These are phyloP conservation scores for Zygosaccharomyces bisporus DNA, from an alignment of 805 yeast genomes.

Conservation along the genomic window DNA sequence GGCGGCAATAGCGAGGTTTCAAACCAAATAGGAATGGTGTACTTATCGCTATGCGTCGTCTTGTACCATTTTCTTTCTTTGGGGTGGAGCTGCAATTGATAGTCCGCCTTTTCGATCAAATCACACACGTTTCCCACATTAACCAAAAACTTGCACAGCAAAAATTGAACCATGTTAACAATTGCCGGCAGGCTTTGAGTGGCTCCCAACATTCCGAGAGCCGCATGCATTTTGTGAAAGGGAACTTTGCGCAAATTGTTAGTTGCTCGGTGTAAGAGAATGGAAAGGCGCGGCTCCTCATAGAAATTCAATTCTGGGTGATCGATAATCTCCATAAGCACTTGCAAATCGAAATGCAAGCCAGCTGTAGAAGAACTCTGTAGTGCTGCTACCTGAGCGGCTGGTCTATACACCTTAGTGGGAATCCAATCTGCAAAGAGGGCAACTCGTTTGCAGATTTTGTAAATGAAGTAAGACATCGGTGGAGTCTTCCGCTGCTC, in stretches of 20 bases:
- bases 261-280: slow-evolving; percentile 22
- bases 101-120: slow-evolving; percentile 6
- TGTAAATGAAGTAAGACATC: slow-evolving; percentile 14
- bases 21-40: slow-evolving; percentile 28
- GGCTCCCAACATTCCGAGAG: slow-evolving; percentile 22
- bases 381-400: slow-evolving; percentile 6
- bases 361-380: slow-evolving; percentile 3
- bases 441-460: slow-evolving; percentile 18
- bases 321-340: slow-evolving; percentile 35
- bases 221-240: slow-evolving; percentile 19
- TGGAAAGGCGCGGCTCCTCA: slow-evolving; percentile 23
- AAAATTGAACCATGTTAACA: slow-evolving; percentile 25
- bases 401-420: slow-evolving; percentile 5
- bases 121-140: slow-evolving; percentile 16
- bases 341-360: slow-evolving; percentile 20
- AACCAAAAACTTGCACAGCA: slow-evolving; percentile 24
- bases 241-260: slow-evolving; percentile 14
- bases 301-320: slow-evolving; percentile 32
- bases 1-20: slow-evolving; percentile 22
- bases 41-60: slow-evolving; percentile 6
- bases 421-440: slow-evolving; percentile 15
- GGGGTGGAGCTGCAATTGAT: slow-evolving; percentile 5
- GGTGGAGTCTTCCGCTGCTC: slow-evolving; percentile 5
- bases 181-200: slow-evolving; percentile 28
- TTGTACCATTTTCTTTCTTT: slow-evolving; percentile 16